Percentiles rank a stretch among this genome's conserved stretches.
These are phyloP conservation scores for Quercus gilva DNA, from an alignment of 306 rosid genomes.

Conservation along the genomic window DNA sequence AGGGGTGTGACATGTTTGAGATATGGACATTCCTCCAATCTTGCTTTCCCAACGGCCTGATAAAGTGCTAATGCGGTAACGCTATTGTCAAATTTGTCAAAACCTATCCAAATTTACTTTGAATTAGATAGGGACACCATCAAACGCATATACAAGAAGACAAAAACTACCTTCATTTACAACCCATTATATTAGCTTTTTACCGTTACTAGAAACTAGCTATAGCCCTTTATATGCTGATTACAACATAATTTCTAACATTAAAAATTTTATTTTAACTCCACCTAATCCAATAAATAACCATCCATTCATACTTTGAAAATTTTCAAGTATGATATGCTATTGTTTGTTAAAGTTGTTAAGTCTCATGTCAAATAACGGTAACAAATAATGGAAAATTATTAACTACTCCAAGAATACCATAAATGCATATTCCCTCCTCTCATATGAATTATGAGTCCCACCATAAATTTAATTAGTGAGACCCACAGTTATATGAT, in stretches of 20 bases:
- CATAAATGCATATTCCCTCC: too few relatives aligned
- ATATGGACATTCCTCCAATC: neutral
- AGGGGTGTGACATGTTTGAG: neutral
- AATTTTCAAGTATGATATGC: neutral
- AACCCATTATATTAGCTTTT: neutral
- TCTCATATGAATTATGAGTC: too few relatives aligned
- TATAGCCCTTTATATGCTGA: neutral
- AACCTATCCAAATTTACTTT: neutral
- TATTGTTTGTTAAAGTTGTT: too few relatives aligned
- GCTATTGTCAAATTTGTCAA: neutral
- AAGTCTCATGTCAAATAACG: too few relatives aligned
- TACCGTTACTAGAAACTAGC: neutral
- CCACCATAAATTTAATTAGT: too few relatives aligned
- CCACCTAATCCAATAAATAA: too few relatives aligned
- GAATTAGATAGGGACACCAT: neutral
- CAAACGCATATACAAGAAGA: neutral
- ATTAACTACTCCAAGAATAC: fast-evolving
- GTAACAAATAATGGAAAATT: too few relatives aligned
- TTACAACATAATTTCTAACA: too few relatives aligned
- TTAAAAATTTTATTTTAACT: too few relatives aligned
- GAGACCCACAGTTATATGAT: too few relatives aligned
- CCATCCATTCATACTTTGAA: neutral
- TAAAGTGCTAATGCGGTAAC: neutral
- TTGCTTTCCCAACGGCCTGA: neutral
- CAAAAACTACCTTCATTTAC: neutral